Conservation (phyloP, 2,329 filamentous ascomycete genomes). For the Trichoderma sp. region DNA sequence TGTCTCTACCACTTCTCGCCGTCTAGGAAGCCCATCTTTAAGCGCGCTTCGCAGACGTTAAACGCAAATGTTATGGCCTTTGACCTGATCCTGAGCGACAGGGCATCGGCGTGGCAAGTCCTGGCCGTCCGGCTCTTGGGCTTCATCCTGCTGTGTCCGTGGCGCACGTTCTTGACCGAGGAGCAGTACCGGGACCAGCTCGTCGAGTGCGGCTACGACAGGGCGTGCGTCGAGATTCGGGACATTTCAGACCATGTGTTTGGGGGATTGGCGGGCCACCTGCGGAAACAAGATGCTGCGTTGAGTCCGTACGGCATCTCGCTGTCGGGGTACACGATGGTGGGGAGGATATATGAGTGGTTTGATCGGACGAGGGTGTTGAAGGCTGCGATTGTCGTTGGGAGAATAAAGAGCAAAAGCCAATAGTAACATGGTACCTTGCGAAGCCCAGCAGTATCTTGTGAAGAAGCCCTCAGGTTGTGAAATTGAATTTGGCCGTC, state of each 20-base stretch:
- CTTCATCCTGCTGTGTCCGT: slow-evolving; percentile 46
- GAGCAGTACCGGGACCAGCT: slow-evolving; percentile 45
- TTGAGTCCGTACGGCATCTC: slow-evolving; percentile 37
- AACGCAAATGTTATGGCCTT: slow-evolving; percentile 53
- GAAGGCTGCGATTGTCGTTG: slow-evolving; percentile 37
- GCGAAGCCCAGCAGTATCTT: neutral
- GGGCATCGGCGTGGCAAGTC: slow-evolving; percentile 29
- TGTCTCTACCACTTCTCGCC: slow-evolving; percentile 56
- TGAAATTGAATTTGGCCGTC: neutral
- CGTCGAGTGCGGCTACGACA: slow-evolving; percentile 45
- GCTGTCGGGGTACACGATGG: slow-evolving; percentile 36
- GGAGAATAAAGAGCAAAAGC: slow-evolving; percentile 18
- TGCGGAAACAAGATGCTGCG: slow-evolving; percentile 36
- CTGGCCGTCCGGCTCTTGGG: slow-evolving; percentile 42
- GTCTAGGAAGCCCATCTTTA: slow-evolving; percentile 46
- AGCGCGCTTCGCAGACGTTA: slow-evolving; percentile 39
- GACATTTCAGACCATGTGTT: slow-evolving; percentile 56
- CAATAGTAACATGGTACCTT: neutral
- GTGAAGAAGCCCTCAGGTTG: neutral
- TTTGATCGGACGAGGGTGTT: slow-evolving; percentile 34
- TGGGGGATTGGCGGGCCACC: slow-evolving; percentile 43
- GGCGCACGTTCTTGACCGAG: slow-evolving; percentile 46
- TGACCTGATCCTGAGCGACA: slow-evolving; percentile 45
- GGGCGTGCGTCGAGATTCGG: slow-evolving; percentile 38
- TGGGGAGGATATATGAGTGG: slow-evolving; percentile 39